Evolutionary conservation across 78 protist species (phyloP).

Genomic region (Chrysochromulina parva): DNA sequence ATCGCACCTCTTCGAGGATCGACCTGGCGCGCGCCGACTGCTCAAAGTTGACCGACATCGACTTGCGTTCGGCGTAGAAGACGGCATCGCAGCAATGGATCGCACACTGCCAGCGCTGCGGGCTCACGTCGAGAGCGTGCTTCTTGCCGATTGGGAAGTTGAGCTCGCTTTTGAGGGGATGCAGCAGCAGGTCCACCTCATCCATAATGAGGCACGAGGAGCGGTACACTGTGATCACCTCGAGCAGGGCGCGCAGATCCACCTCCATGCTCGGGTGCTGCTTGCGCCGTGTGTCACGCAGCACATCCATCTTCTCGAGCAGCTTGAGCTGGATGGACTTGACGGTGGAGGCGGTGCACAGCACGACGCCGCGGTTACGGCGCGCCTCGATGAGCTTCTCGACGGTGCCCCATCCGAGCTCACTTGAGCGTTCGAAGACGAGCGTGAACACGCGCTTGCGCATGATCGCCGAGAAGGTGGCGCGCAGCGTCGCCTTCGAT

Average conservation of each 20-base stretch:
- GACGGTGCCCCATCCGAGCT: not conserved
- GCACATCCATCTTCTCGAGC: conserved; percentile 42
- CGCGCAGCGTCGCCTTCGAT: conserved; percentile 45
- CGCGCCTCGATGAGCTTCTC: conserved; percentile 33
- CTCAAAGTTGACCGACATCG: not conserved
- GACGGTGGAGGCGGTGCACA: conserved; percentile 52
- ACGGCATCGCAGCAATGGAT: conserved; percentile 40
- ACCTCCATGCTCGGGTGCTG: not conserved
- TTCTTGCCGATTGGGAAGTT: conserved; percentile 82
- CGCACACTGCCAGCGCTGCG: conserved; percentile 43
- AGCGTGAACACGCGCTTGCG: conserved; percentile 59
- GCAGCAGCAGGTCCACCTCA: conserved; percentile 78
- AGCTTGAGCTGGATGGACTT: conserved; percentile 48
- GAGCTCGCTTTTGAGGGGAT: conserved; percentile 80
- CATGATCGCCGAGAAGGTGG: conserved; percentile 53
- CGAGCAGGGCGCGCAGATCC: not conserved
- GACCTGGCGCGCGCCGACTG: not conserved
- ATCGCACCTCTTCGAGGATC: not conserved
- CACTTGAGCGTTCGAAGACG: conserved; percentile 51
- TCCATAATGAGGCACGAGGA: conserved; percentile 47
- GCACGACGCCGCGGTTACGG: conserved; percentile 52
- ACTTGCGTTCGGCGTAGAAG: not conserved
- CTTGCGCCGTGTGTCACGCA: conserved; percentile 22
- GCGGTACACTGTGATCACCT: conserved; percentile 4
- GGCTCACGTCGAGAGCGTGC: conserved; percentile 18